A percentile compares a stretch with the other conserved stretches of the same genome.
phyloP scores from a whole-genome alignment of 208 protist species.

The Angomonas desouzai region DNA sequence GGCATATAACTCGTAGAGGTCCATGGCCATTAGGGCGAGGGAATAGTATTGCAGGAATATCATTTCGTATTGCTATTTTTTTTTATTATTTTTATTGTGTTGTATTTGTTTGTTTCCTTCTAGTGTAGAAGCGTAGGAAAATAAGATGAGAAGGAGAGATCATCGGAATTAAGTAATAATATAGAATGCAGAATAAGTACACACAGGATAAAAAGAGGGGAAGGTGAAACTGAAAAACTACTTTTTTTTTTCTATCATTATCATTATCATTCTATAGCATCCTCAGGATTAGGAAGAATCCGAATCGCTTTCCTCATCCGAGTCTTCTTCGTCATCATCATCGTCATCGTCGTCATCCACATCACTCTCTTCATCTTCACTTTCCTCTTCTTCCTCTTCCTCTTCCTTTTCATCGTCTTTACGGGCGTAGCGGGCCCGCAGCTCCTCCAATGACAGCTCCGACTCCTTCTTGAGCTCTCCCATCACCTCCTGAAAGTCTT shows the following conservation, averaged over 20 bases:
- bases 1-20: constrained; percentile 33
- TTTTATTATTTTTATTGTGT: constrained; percentile 10
- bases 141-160: too few species aligned
- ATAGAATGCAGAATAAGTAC: too few species aligned
- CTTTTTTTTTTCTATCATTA: constrained; percentile 7
- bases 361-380: constrained; percentile 30
- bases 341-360: constrained; percentile 18
- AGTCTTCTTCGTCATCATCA: constrained; percentile 13
- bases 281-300: constrained; percentile 8
- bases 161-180: too few species aligned
- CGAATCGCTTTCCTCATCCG: constrained; percentile 15
- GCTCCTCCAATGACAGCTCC: constrained; percentile 75
- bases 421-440: constrained; percentile 56
- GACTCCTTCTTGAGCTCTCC: constrained; percentile 75
- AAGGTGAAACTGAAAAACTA: too few species aligned
- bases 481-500: constrained; percentile 69
- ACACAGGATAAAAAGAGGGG: too few species aligned
- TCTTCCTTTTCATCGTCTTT: constrained; percentile 26
- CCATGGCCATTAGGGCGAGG: constrained; percentile 19
- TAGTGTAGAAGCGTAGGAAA: too few species aligned
- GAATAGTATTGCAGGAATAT: constrained; percentile 58
- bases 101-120: constrained; percentile 13
- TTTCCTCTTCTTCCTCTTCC: constrained; percentile 30
- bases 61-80: constrained; percentile 7
- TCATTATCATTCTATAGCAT: too few species aligned